Evolutionary conservation across 495 filamentous ascomycete species (phyloP).

Genomic region (Xeromyces bisporus): DNA sequence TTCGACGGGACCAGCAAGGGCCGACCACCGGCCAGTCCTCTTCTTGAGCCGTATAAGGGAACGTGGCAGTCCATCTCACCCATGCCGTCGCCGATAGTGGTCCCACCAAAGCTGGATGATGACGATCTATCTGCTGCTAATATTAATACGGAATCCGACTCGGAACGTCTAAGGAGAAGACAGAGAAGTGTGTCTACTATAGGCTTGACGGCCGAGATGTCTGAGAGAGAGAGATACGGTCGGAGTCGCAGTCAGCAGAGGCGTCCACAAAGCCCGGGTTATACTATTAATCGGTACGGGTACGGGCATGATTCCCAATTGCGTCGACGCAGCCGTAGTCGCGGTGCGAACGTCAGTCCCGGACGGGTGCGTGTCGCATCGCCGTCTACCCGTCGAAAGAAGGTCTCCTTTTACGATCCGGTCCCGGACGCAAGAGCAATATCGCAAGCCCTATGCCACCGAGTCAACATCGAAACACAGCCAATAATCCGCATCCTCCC

Average conservation of each 20-base stretch:
- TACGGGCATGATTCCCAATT: too few species aligned
- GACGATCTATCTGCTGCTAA: constrained; percentile 33
- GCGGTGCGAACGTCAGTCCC: constrained; percentile 12
- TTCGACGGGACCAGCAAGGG: constrained; percentile 14
- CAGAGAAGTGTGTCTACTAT: constrained; percentile 1
- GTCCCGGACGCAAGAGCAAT: constrained; percentile 59
- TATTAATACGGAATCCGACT: constrained; percentile 14
- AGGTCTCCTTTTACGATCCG: constrained; percentile 56
- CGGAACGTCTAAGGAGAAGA: constrained; percentile 15
- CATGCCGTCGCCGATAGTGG: constrained; percentile 63
- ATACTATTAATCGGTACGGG: too few species aligned
- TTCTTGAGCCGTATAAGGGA: constrained; percentile 84
- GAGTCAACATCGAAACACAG: constrained; percentile 46
- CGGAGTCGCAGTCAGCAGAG: constrained; percentile 5
- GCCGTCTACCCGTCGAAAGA: constrained; percentile 20
- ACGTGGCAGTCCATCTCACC: constrained; percentile 93
- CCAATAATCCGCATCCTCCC: constrained; percentile 73
- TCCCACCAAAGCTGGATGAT: constrained; percentile 25
- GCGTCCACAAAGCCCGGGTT: too few species aligned
- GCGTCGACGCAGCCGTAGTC: constrained; percentile 2
- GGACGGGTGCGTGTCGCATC: constrained; percentile 8
- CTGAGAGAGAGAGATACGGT: constrained; percentile 8
- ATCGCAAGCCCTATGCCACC: constrained; percentile 54
- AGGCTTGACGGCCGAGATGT: constrained; percentile 1
- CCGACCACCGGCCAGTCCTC: constrained; percentile 55